Conservation (phyloP, 371 early-diverging fungal genomes). For the Chytridiales sp. region DNA sequence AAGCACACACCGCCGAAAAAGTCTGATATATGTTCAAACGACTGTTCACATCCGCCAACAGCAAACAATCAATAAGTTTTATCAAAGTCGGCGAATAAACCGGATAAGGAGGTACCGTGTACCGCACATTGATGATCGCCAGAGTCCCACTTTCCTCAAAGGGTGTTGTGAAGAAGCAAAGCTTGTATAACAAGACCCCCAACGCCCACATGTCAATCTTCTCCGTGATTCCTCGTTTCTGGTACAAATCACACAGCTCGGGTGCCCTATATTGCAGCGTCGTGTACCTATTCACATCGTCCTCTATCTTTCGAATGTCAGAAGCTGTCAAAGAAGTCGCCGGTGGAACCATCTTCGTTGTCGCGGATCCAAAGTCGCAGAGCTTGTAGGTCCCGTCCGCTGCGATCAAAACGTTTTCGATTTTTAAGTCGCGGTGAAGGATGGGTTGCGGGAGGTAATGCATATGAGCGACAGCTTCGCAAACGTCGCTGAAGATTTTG, state of each 20-base stretch:
- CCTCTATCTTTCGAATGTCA: slow-evolving; percentile 77
- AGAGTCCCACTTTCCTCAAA: slow-evolving; percentile 86
- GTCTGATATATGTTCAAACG: slow-evolving; percentile 81
- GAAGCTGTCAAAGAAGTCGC: slow-evolving; percentile 40
- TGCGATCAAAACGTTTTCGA: slow-evolving; percentile 56
- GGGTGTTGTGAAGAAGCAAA: slow-evolving; percentile 75
- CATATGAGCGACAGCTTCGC: slow-evolving; percentile 86
- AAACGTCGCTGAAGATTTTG: slow-evolving; percentile 80
- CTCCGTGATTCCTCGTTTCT: slow-evolving; percentile 75
- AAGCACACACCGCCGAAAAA: slow-evolving; percentile 58
- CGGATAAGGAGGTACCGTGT: slow-evolving; percentile 71
- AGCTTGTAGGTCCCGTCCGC: slow-evolving; percentile 69
- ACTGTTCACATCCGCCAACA: slow-evolving; percentile 69
- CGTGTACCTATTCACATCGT: slow-evolving; percentile 82
- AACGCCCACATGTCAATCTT: slow-evolving; percentile 83
- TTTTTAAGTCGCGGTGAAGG: slow-evolving; percentile 84
- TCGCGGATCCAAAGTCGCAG: slow-evolving; percentile 94
- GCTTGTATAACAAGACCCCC: slow-evolving; percentile 88
- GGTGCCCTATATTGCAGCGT: slow-evolving; percentile 93
- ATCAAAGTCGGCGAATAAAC: slow-evolving; percentile 63
- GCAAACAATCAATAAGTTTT: slow-evolving; percentile 61
- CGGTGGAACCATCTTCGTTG: slow-evolving; percentile 60
- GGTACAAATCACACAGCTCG: slow-evolving; percentile 88
- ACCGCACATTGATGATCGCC: slow-evolving; percentile 87
- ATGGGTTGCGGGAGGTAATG: slow-evolving; percentile 62